Percentiles rank a stretch among this genome's conserved stretches.
Evolutionary conservation across 164 flowering plant species (phyloP).

Genomic region (Akebia trifoliata): DNA sequence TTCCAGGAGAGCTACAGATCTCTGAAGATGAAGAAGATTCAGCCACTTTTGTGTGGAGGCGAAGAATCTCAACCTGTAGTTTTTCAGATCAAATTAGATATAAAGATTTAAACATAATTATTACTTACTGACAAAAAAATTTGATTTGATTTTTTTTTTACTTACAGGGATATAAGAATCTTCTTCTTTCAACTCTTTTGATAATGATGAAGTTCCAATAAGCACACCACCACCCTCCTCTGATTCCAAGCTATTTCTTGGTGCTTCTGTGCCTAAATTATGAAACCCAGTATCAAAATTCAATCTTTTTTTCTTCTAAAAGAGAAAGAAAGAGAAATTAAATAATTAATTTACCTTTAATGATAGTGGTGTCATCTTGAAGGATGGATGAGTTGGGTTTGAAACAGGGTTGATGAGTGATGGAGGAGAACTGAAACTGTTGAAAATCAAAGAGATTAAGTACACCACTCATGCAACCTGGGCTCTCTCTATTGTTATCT

Average conservation of each 20-base stretch:
- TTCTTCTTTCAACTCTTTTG: conserved; percentile 27
- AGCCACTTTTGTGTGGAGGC: conserved; percentile 27
- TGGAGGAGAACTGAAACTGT: conserved; percentile 33
- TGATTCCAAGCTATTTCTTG: conserved; percentile 79
- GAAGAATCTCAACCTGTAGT: conserved; percentile 41
- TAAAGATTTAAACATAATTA: neutral
- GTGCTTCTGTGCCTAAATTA: conserved; percentile 69
- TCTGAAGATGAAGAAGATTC: conserved; percentile 31
- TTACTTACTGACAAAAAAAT: neutral
- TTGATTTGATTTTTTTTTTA: neutral
- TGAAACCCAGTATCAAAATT: too few relatives aligned
- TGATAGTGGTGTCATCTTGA: conserved; percentile 23
- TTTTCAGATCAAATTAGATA: neutral
- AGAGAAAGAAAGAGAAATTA: conserved; percentile 3
- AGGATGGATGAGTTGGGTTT: conserved; percentile 19
- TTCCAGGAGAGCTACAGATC: conserved; percentile 40
- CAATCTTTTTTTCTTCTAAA: neutral
- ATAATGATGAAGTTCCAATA: conserved; percentile 14
- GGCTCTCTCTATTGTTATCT: conserved; percentile 4
- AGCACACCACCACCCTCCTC: conserved; percentile 17
- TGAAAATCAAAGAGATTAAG: conserved; percentile 67
- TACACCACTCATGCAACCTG: conserved; percentile 70
- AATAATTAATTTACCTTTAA: conserved; percentile 27
- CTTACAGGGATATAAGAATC: conserved; percentile 53
- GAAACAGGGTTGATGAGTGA: conserved; percentile 24